Conservation (phyloP, 192 early-diverging fungal species). For the Backusella tarrabulga region DNA sequence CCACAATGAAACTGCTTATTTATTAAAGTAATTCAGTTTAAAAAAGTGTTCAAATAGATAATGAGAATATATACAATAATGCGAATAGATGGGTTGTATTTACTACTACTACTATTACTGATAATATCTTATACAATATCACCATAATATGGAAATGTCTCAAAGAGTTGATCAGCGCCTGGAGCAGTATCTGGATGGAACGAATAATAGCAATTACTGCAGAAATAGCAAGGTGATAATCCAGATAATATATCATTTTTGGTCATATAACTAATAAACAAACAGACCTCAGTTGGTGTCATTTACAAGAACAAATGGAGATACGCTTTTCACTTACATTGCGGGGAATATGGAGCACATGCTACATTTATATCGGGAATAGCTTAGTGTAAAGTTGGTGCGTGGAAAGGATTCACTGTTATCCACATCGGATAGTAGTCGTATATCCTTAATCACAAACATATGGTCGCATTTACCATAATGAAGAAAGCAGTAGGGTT, state of each 20-base stretch:
- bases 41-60: too few species aligned
- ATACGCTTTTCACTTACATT: background rate
- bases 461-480: conserved; percentile 13
- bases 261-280: conserved; percentile 2
- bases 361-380: conserved; percentile 5
- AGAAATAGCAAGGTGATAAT: conserved; percentile 13
- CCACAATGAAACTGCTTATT: too few species aligned
- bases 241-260: conserved; percentile 9
- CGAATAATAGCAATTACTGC: background rate
- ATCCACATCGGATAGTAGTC: background rate
- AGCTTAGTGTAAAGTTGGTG: background rate
- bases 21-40: too few species aligned
- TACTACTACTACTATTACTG: too few species aligned
- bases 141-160: background rate
- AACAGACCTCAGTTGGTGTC: background rate
- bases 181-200: background rate
- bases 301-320: background rate
- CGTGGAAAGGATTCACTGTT: background rate
- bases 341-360: conserved; percentile 17
- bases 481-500: conserved; percentile 11
- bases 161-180: background rate
- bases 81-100: too few species aligned
- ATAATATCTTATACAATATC: background rate
- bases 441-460: background rate
- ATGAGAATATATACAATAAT: background rate